Evolutionary conservation across 2,329 filamentous ascomycete genomes (phyloP).

Genomic region (Aspergillus sp.): DNA sequence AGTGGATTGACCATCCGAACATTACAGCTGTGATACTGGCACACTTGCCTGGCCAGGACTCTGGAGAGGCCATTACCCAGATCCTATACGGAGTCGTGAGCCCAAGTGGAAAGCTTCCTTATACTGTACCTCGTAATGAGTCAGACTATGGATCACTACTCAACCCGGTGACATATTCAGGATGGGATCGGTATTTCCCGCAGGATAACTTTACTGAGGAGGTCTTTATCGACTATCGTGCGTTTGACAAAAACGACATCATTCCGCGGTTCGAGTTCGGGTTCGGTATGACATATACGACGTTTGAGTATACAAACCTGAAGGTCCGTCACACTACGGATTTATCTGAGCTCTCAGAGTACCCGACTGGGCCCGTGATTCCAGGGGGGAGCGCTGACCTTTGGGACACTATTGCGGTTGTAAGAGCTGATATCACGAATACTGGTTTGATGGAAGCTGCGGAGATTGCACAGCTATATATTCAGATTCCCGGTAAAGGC

Average conservation of each 20-base stretch:
- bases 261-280: conserved; percentile 41
- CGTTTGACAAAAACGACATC: conserved; percentile 47
- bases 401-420: neutral
- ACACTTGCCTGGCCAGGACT: conserved; percentile 65
- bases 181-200: conserved; percentile 19
- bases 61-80: conserved; percentile 54
- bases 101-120: conserved; percentile 60
- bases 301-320: conserved; percentile 21
- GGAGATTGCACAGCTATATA: neutral
- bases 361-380: neutral
- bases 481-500: neutral
- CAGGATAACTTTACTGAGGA: conserved; percentile 51
- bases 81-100: conserved; percentile 59
- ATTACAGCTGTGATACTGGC: conserved; percentile 64
- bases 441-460: neutral
- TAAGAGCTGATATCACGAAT: neutral
- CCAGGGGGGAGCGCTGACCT: neutral
- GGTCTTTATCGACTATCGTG: conserved; percentile 55
- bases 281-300: conserved; percentile 33
- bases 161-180: conserved; percentile 14
- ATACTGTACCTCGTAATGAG: conserved; percentile 56
- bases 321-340: neutral
- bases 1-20: conserved; percentile 63
- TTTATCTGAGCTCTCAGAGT: neutral
- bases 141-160: conserved; percentile 53